Evolutionary conservation across 495 filamentous ascomycete species (phyloP), one percentile per base, ranked within the genome.

Genomic region (Usnea hakonensis): DNA sequence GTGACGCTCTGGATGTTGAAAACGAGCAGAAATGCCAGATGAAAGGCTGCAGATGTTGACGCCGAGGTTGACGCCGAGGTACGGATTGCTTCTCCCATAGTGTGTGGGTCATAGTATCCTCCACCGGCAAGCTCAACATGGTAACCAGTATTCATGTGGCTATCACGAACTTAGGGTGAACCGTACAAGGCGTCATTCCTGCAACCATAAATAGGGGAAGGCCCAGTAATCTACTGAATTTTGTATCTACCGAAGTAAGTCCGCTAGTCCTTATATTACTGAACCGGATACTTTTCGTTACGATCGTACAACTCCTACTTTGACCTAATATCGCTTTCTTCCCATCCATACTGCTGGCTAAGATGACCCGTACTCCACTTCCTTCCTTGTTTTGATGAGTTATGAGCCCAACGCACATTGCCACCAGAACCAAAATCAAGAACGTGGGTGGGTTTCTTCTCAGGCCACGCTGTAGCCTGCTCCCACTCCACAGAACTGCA

Each of bases 151-250:
- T 72, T 72, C 65, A 75, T 76, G 8, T 68, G 30, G 74, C 69
- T 0, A 72, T 64, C 2, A 75, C 72, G 44, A 78, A 76, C 48
- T 78, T 74, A 52, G 66, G 70, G 46, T 72, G 66, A 16, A 68
- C 66, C 0, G 74, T 78, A 0, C 71, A 75, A 17, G 76, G 76
- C 10, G 76, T 78, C 74, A 78, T 78, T 6, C 76, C 76, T 37
- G 74, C 76, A 19, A 76, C 74, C 57, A 78, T 74, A 0, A 78
- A 26, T 11, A 74, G 75, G n/a, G 75, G 74, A 2, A 71, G 57
- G 19, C 73, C 71, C 7, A 78, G 48, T 9, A 76, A 60, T 14
- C 65, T 64, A 35, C 66, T 76, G 37, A 76, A 61, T 30, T 71
- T 72, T 28, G 74, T 78, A 48, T 73, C 69, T 3, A 76, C 57